Percentiles rank a stretch among this genome's conserved stretches.
phyloP scores from a whole-genome alignment of 441 rosid genomes.

The Euphorbia celastroides region DNA sequence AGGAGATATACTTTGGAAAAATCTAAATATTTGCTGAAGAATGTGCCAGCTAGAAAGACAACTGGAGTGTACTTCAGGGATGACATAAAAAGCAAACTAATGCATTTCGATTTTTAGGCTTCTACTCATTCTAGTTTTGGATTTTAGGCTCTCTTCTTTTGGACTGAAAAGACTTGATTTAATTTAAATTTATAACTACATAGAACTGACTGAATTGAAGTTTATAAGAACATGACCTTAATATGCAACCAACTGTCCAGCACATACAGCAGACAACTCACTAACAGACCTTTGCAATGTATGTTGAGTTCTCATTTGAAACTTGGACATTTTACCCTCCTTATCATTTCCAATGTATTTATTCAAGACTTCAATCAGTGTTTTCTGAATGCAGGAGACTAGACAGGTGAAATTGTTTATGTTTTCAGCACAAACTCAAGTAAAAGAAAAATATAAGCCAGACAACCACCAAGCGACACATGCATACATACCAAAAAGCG shows the following conservation, averaged over 20 bases:
- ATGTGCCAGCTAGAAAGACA: neutral
- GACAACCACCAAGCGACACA: neutral
- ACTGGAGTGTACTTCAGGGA: neutral
- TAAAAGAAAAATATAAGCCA: neutral
- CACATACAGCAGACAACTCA: neutral
- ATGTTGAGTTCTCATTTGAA: no score
- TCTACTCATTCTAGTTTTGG: neutral
- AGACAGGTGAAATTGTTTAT: neutral
- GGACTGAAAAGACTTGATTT: no score
- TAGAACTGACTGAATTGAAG: no score
- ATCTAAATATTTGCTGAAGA: neutral
- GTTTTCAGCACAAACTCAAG: neutral
- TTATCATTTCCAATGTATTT: neutral
- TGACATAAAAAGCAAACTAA: neutral
- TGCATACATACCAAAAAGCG: constrained; percentile 54
- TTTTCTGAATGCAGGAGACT: neutral
- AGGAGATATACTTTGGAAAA: neutral
- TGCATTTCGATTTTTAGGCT: neutral
- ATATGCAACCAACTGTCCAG: neutral
- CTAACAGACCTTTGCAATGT: neutral
- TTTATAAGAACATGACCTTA: no score
- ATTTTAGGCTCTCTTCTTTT: no score
- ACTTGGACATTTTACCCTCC: no score
- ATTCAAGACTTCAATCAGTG: neutral
- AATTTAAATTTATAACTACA: no score